Evolutionary conservation across 139 green algal species (phyloP).

Genomic region (Nannochloris sp.): DNA sequence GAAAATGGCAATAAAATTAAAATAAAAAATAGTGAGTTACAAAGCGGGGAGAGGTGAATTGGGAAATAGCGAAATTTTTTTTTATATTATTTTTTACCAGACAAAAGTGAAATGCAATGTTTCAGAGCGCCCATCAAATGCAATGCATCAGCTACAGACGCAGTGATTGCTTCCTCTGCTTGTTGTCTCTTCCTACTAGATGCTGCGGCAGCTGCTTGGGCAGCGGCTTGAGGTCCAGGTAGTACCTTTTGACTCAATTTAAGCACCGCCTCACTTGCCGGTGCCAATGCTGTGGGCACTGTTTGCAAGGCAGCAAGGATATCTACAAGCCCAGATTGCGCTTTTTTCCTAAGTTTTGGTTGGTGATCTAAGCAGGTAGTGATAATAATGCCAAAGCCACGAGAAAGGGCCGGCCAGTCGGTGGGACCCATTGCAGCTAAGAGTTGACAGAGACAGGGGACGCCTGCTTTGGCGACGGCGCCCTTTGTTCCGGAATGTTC

Average conservation of each 20-base stretch:
- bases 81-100: slow-evolving; percentile 14
- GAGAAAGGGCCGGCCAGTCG: slow-evolving; percentile 30
- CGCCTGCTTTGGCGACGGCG: slow-evolving; percentile 33
- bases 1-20: neutral
- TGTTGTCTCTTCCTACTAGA: slow-evolving; percentile 61
- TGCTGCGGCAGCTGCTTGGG: slow-evolving; percentile 53
- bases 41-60: neutral
- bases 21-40: neutral
- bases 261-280: slow-evolving; percentile 42
- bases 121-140: slow-evolving; percentile 70
- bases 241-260: slow-evolving; percentile 45
- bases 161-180: slow-evolving; percentile 61
- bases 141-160: slow-evolving; percentile 64
- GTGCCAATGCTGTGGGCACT: slow-evolving; percentile 13
- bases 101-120: slow-evolving; percentile 44
- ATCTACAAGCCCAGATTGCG: slow-evolving; percentile 39
- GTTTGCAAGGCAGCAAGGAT: slow-evolving; percentile 57
- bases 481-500: slow-evolving; percentile 45
- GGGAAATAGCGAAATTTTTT: neutral
- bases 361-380: slow-evolving; percentile 38
- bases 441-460: slow-evolving; percentile 47
- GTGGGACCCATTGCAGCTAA: slow-evolving; percentile 45
- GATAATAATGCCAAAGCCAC: slow-evolving; percentile 32
- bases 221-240: slow-evolving; percentile 56
- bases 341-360: slow-evolving; percentile 68